Evolutionary conservation across 1,284 basidiomycete species (phyloP).

Genomic region (Ceratobasidium sp.): DNA sequence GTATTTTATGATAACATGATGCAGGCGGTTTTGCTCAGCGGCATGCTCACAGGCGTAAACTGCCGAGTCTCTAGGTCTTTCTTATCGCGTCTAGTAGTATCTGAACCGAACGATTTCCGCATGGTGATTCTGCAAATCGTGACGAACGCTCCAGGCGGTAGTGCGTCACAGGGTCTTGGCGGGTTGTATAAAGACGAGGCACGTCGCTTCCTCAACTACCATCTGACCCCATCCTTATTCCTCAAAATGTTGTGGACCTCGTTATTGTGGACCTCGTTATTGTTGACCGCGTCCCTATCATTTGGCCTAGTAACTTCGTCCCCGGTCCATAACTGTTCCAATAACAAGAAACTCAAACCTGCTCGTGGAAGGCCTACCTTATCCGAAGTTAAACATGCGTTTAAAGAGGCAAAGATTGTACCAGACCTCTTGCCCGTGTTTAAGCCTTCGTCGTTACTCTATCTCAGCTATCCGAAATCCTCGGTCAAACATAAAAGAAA

Average conservation of each 20-base stretch:
- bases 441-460: slow-evolving; percentile 25
- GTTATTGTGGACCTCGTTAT: slow-evolving; percentile 19
- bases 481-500: slow-evolving; percentile 10
- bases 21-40: not conserved
- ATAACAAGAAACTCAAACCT: not conserved
- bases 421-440: slow-evolving; percentile 31
- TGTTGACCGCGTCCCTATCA: slow-evolving; percentile 11
- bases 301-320: not conserved
- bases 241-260: slow-evolving; percentile 29
- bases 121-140: not conserved
- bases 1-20: slow-evolving; percentile 20
- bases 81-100: not conserved
- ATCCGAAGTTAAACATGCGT: slow-evolving; percentile 25
- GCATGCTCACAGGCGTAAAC: not conserved
- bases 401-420: slow-evolving; percentile 32
- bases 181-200: not conserved
- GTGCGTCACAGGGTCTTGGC: slow-evolving; percentile 26
- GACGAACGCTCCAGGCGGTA: not conserved
- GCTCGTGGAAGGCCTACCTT: not conserved
- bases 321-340: slow-evolving; percentile 9
- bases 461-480: slow-evolving; percentile 7
- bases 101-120: not conserved
- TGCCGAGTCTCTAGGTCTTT: not conserved
- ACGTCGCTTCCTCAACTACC: not conserved
- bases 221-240: not conserved